Base-by-base conservation (phyloP, 345 rosid genomes). In the Psidium guajava region DNA sequence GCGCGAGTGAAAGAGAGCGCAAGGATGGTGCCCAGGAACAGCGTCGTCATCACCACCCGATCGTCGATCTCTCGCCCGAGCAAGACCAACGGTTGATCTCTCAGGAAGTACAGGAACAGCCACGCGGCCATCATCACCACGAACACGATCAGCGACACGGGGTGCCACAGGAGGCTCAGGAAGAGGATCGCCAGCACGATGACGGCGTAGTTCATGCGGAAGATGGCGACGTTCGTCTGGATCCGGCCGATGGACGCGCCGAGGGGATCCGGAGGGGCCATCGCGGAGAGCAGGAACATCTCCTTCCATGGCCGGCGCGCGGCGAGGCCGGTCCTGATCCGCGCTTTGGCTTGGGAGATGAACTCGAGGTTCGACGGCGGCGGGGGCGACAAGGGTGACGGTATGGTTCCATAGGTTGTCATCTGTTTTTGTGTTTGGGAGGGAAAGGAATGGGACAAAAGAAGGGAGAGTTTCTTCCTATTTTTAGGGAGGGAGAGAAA, bases 101-200 rank as follows among this genome's bases (percentile, higher is more conserved):
- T 86, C 58, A 90, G 83, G 81, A 92, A 91, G 88, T 91, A 94
- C 13, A 94, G 88, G 90, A 89, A 94, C 81, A 91, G 27, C 96
- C 96, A 93, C 5, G 91, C 87, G 49, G 85, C 57, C 86, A 92
- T 86, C 92, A 89, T 81, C 87, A 90, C 51, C 28, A 88, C 13
- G 83, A 93, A 87, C 88, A 90, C 82, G 11, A 91, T 74, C 84
- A 94, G 83, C 61, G 93, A 90, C 56, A 90, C n/a, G 0, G 96
- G 97, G 54, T 90, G 91, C 94, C 92, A 94, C 2, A 95, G 91
- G 80, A 93, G 85, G 92, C 87, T 88, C 87, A 92, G 84, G 87
- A 94, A 86, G 85, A 95, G 87, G 21, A 88, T 64, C 53, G 86
- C 54, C 32, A 90, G 51, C 25, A 88, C 73, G 83, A 94, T 50